Evolutionary conservation across 2,329 filamentous ascomycete species (phyloP).

Genomic region (Pseudocercospora pini-densiflorae): DNA sequence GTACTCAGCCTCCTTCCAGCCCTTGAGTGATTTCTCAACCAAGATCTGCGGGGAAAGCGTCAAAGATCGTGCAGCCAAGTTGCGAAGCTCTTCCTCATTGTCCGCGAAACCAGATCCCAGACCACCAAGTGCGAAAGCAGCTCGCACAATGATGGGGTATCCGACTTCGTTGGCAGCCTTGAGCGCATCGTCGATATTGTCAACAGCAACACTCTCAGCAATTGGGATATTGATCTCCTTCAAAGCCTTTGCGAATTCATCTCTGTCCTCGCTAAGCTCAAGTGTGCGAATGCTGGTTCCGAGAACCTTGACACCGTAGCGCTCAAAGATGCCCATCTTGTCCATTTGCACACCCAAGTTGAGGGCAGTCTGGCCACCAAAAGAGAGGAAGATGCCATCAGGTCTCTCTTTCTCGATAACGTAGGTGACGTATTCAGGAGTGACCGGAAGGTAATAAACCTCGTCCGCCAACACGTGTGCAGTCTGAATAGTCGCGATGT

Average conservation of each 20-base stretch:
- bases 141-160: slow-evolving; percentile 97
- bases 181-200: slow-evolving; percentile 88
- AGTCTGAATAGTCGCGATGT: slow-evolving; percentile 98
- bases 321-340: slow-evolving; percentile 91
- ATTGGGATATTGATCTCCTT: slow-evolving; percentile 98
- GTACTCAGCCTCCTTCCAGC: slow-evolving; percentile 99
- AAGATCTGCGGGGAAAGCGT: slow-evolving; percentile 95
- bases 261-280: slow-evolving; percentile 93
- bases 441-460: slow-evolving; percentile 97
- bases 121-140: slow-evolving; percentile 94
- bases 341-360: slow-evolving; percentile 98
- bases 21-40: slow-evolving; percentile 98
- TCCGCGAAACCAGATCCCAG: slow-evolving; percentile 95
- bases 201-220: slow-evolving; percentile 91
- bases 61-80: slow-evolving; percentile 89
- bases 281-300: slow-evolving; percentile 94
- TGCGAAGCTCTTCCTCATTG: slow-evolving; percentile 89
- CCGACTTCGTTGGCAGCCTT: slow-evolving; percentile 84
- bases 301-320: slow-evolving; percentile 92
- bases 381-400: slow-evolving; percentile 96
- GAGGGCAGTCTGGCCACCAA: slow-evolving; percentile 95
- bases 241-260: slow-evolving; percentile 92
- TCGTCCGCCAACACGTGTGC: slow-evolving; percentile 95
- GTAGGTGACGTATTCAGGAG: slow-evolving; percentile 95
- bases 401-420: slow-evolving; percentile 96